Evolutionary conservation across 768 basidiomycete genomes (phyloP), one percentile per base, ranked within the genome.

Genomic region (Suillus alpinus): DNA sequence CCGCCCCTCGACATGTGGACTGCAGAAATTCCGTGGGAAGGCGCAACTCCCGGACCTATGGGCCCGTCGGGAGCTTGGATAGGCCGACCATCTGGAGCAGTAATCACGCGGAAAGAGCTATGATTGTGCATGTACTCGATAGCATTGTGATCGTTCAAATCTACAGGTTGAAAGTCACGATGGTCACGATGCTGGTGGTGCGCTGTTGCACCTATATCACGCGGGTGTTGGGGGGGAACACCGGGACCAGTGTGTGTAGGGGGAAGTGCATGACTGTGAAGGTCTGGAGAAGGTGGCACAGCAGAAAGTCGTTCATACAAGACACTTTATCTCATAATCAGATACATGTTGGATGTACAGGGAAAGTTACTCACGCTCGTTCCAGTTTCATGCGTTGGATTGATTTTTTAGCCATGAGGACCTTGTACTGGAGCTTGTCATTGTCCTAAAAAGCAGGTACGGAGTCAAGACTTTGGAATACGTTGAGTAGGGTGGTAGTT

Each of bases 301-400:
- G 79, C 78, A 56, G 86, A 82, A 10, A 93, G 78, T 57, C 90
- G 87, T 73, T 93, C 91, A 69, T 93, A 93, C 59, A 93, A 76
- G 46, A 93, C 85, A 57, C 91, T 85, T 66, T 77, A 66, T 64
- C 50, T 56, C 59, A 66, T 46, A 26, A 73, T 75, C 14, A 75
- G 67, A 70, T 59, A 65, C n/a, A 29, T 18, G 53, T 55, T 39
- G 23, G 1, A 18, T 37, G 26, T 29, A 12, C 16, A 39, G 20
- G 14, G 23, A 56, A 62, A 63, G 57, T 62, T 61, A 85, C 91
- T 79, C 68, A 94, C 92, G 91, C 91, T 78, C 92, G 81, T 76
- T 94, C 92, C 60, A 94, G 79, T 75, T 92, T 89, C 84, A 93
- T 89, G 44, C 92, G 82, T 72, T 92, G 91, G 46, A 94, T 92